These are phyloP conservation scores for Yamadazyma philogaea DNA, from an alignment of 805 yeast genomes.

Conservation along the genomic window DNA sequence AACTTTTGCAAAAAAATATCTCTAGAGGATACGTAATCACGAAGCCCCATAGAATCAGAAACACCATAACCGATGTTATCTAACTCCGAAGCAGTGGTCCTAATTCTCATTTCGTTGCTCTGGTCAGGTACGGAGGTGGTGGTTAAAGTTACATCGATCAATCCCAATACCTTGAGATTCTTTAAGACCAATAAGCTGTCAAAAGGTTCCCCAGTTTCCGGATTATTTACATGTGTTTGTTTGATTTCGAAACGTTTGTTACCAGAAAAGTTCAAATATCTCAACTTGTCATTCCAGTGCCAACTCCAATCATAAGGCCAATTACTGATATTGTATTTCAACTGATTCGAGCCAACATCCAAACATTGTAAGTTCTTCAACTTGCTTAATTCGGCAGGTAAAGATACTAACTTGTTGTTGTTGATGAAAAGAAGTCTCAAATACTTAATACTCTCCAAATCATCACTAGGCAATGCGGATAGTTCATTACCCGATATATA, in stretches of 20 bases:
- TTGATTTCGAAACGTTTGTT: constrained; percentile 88
- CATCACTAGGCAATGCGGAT: constrained; percentile 80
- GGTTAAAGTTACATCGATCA: constrained; percentile 93
- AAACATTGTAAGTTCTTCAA: constrained; percentile 61
- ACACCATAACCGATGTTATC: constrained; percentile 84
- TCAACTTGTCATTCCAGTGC: constrained; percentile 76
- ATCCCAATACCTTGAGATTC: constrained; percentile 69
- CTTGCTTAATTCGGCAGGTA: constrained; percentile 85
- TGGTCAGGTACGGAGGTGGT: constrained; percentile 90
- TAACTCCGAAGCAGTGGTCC: constrained; percentile 82
- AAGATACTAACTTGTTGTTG: constrained; percentile 77
- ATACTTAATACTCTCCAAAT: constrained; percentile 58
- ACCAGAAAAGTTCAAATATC: constrained; percentile 85
- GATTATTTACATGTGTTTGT: constrained; percentile 54
- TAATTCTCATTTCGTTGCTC: constrained; percentile 71
- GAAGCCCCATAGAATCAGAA: constrained; percentile 76
- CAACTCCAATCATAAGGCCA: constrained; percentile 98
- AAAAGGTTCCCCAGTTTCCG: constrained; percentile 59
- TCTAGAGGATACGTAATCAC: constrained; percentile 63
- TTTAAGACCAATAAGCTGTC: constrained; percentile 64
- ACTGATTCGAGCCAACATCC: constrained; percentile 87
- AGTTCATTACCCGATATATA: constrained; percentile 82
- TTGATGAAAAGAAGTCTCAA: constrained; percentile 67
- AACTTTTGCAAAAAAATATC: constrained; percentile 87
- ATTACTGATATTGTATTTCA: constrained; percentile 89